phyloP scores from a whole-genome alignment of 495 filamentous ascomycete species.

The Peziza echinospora region DNA sequence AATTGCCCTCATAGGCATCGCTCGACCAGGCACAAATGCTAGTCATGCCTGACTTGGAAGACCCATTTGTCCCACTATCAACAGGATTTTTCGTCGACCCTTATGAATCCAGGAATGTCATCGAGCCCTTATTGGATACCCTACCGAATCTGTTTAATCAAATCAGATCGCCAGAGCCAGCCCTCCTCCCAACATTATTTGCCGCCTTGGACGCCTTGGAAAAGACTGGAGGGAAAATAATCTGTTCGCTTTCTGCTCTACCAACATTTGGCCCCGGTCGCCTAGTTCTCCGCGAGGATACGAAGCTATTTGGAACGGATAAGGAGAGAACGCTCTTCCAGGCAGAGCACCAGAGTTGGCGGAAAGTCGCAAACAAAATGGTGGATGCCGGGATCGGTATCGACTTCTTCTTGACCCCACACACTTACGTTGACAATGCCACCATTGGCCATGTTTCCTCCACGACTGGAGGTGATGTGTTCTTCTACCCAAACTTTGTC shows the following conservation, averaged over 20 bases:
- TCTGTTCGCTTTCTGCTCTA: slow-evolving; percentile 63
- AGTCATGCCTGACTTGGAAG: slow-evolving; percentile 94
- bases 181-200: slow-evolving; percentile 61
- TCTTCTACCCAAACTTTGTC: slow-evolving; percentile 92
- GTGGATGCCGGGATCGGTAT: slow-evolving; percentile 70
- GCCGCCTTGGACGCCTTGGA: slow-evolving; percentile 62
- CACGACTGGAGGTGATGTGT: slow-evolving; percentile 75
- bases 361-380: slow-evolving; percentile 65
- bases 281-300: slow-evolving; percentile 66
- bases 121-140: slow-evolving; percentile 57
- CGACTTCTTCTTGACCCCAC: slow-evolving; percentile 85
- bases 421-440: slow-evolving; percentile 81
- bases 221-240: slow-evolving; percentile 73
- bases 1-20: slow-evolving; percentile 29
- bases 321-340: slow-evolving; percentile 79
- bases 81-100: slow-evolving; percentile 92
- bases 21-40: slow-evolving; percentile 90
- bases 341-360: slow-evolving; percentile 70
- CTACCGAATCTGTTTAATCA: slow-evolving; percentile 68
- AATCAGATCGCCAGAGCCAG: slow-evolving; percentile 73
- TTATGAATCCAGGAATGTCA: slow-evolving; percentile 74
- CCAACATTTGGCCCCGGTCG: slow-evolving; percentile 79
- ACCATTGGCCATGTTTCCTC: slow-evolving; percentile 66
- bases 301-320: slow-evolving; percentile 67
- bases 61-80: slow-evolving; percentile 83